These are phyloP conservation scores for Edaphochlamys debaryana DNA, from an alignment of 139 green algal species.

Conservation along the genomic window DNA sequence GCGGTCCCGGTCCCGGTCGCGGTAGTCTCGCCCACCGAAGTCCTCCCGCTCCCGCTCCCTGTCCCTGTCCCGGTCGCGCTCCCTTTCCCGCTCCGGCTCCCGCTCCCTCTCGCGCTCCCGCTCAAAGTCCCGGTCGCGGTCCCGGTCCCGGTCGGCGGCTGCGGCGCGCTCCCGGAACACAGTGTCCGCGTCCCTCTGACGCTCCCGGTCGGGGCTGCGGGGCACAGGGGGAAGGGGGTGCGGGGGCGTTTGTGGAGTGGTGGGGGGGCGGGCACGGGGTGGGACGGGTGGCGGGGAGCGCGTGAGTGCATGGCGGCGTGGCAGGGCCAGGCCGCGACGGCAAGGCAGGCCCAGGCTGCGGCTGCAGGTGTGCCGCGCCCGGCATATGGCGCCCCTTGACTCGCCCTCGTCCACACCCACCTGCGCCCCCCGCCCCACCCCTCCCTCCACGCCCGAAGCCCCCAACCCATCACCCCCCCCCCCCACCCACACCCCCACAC, in stretches of 20 bases:
- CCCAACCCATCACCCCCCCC: too few relatives aligned
- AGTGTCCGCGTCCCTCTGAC: neutral
- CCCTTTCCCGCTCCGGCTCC: neutral
- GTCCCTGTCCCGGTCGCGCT: neutral
- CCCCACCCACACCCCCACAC: too few relatives aligned
- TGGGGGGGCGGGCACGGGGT: too few relatives aligned
- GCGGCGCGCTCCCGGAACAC: conserved; percentile 26
- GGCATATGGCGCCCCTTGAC: too few relatives aligned
- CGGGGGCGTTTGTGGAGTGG: neutral
- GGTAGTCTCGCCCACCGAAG: neutral
- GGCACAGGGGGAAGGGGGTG: neutral
- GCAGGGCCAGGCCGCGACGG: too few relatives aligned
- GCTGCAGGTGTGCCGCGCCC: too few relatives aligned
- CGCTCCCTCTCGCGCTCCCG: neutral
- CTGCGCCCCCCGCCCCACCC: too few relatives aligned
- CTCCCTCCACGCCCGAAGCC: neutral
- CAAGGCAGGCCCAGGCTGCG: too few relatives aligned
- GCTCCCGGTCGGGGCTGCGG: conserved; percentile 21
- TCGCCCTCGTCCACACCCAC: too few relatives aligned
- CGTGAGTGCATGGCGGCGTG: too few relatives aligned
- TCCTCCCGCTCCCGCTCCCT: neutral
- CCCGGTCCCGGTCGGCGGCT: conserved; percentile 4
- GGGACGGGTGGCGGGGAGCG: too few relatives aligned
- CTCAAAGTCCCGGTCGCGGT: conserved; percentile 10
- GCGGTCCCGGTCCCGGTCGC: neutral